A percentile compares a stretch with the other conserved stretches of the same genome.
Conservation (phyloP, 495 filamentous ascomycete genomes). For the Aspergillus campestris region DNA sequence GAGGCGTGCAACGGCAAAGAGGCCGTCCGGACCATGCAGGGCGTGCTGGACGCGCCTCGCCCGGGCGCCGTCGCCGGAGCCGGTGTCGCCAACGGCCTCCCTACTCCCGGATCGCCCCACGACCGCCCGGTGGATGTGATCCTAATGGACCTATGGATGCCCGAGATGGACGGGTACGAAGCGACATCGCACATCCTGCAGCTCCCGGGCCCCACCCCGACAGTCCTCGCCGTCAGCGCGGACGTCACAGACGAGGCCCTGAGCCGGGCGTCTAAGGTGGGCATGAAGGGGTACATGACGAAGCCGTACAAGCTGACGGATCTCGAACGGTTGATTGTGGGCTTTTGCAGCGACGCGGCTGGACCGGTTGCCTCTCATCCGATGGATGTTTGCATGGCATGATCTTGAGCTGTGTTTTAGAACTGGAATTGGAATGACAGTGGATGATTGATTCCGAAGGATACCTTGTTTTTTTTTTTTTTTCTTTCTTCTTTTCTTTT, state of each 20-base stretch:
- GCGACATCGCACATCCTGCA: conserved; percentile 58
- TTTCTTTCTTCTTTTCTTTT: conserved; percentile 1
- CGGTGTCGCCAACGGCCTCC: not conserved
- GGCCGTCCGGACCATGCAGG: conserved; percentile 57
- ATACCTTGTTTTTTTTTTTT: conserved; percentile 3
- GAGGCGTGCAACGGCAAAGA: conserved; percentile 68
- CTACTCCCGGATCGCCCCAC: conserved; percentile 8
- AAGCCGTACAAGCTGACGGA: conserved; percentile 72
- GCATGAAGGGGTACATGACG: conserved; percentile 71
- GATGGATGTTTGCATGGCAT: conserved; percentile 16
- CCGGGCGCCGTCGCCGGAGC: not conserved
- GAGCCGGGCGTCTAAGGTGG: conserved; percentile 53
- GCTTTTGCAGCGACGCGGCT: conserved; percentile 42
- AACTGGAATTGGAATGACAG: not conserved
- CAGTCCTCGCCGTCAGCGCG: conserved; percentile 65
- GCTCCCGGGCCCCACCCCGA: conserved; percentile 31
- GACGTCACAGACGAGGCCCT: conserved; percentile 65
- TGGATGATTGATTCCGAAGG: not conserved
- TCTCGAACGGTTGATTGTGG: conserved; percentile 57
- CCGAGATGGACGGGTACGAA: conserved; percentile 73
- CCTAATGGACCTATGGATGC: conserved; percentile 86
- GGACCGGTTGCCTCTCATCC: not conserved
- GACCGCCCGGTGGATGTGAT: conserved; percentile 52
- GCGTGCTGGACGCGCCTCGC: conserved; percentile 22
- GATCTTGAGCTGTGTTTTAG: not conserved